Evolutionary conservation across 2,329 filamentous ascomycete genomes (phyloP).

Genomic region (Cercospora nicotianae): DNA sequence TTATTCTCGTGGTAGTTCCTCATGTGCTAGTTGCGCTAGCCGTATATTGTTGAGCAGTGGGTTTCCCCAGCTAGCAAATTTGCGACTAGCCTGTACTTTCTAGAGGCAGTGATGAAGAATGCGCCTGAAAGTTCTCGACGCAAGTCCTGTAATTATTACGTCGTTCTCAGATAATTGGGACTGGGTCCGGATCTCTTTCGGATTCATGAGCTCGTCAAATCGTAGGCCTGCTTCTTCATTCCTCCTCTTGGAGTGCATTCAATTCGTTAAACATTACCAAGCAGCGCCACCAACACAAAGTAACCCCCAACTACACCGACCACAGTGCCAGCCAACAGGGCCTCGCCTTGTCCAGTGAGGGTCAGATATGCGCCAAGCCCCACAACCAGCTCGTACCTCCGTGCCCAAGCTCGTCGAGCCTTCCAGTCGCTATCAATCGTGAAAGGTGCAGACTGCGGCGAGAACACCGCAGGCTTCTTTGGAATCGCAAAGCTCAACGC

Average conservation of each 20-base stretch:
- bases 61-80: not conserved
- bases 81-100: not conserved
- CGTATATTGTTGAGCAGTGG: not conserved
- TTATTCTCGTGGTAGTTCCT: not conserved
- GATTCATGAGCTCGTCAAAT: not conserved
- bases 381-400: conserved; percentile 59
- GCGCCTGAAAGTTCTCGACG: not conserved
- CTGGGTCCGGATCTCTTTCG: not conserved
- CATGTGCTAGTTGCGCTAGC: conserved; percentile 1
- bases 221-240: not conserved
- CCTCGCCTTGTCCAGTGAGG: conserved; percentile 49
- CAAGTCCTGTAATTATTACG: not conserved
- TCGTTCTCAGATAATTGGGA: not conserved
- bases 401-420: conserved; percentile 53
- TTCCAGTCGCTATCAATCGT: conserved; percentile 53
- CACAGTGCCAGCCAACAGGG: conserved; percentile 38
- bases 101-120: not conserved
- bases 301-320: conserved; percentile 37
- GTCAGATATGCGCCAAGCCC: conserved; percentile 59
- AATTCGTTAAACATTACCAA: conserved; percentile 9
- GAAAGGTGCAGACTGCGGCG: conserved; percentile 14
- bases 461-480: conserved; percentile 32
- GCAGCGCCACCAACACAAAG: conserved; percentile 24
- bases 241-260: not conserved
- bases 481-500: conserved; percentile 69